Base-by-base conservation (phyloP, 345 rosid species). In the Dimocarpus longan region DNA sequence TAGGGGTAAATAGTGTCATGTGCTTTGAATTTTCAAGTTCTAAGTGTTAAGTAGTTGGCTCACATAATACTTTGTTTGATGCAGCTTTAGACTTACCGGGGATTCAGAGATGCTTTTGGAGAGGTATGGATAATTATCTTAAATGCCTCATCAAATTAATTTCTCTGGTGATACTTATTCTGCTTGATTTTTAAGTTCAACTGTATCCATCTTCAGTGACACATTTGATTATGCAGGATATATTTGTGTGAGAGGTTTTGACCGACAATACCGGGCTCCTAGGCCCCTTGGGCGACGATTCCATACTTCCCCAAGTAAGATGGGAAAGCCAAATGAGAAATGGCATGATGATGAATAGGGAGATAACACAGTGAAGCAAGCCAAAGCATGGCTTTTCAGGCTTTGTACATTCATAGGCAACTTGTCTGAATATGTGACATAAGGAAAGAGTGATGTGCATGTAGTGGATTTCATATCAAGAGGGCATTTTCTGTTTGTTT, bases 181-280 rank as follows among this genome's bases (percentile, higher is more conserved):
- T 9, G 39, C 72, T 32, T 32, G 3, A 32, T 32, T 32, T 32
- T 32, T 32, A 0, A 32, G 37, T 32, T 32, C 37, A 32, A 32
- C 1, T 32, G 37, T 3, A 2, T 32, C 37, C 37, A 32, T 32
- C 37, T 40, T 66, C 22, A n/a, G 3, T 19, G 2, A 43, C 4
- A 39, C 6, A 7, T 40, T 54, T 8, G n/a, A 12, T 37, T 66
- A 69, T 74, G 67, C 59, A 89, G 94, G 94, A 4, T 85, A 81
- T 71, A 24, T 90, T 60, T 91, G 98, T 44, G 79, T 88, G 56
- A 85, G 93, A 82, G 97, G 88, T 52, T 86, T 87, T 24, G 84
- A 94, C 8, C 39, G 83, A 7, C 57, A 74, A 21, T 46, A 46
- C 0, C 22, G 89, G 24, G 65, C 32, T 48, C 90, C 94, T 6